Percentiles rank a stretch among this genome's conserved stretches.
Evolutionary conservation across 208 protist genomes (phyloP).

Genomic region (Wallacemonas sp.): DNA sequence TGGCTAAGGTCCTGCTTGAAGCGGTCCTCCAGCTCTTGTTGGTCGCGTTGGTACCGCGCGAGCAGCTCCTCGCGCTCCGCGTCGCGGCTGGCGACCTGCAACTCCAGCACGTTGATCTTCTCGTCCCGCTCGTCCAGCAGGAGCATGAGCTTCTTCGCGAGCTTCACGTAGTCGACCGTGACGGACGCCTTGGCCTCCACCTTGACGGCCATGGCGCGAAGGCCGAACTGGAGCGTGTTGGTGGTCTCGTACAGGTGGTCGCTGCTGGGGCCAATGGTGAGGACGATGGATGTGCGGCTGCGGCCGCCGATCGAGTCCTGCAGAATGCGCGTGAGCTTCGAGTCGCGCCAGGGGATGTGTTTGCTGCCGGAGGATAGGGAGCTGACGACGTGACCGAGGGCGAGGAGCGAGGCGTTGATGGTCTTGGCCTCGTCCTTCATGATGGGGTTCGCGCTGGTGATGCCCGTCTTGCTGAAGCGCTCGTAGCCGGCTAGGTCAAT

Average conservation of each 20-base stretch:
- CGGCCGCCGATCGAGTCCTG: conserved; percentile 93
- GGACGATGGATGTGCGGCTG: conserved; percentile 86
- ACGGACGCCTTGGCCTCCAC: conserved; percentile 76
- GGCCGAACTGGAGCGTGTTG: conserved; percentile 86
- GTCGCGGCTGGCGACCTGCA: conserved; percentile 78
- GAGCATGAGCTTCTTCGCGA: conserved; percentile 74
- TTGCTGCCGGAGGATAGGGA: conserved; percentile 65
- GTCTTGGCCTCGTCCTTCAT: conserved; percentile 91
- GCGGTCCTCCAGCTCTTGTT: conserved; percentile 47
- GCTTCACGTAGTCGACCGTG: conserved; percentile 84
- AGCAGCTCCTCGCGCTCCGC: conserved; percentile 74
- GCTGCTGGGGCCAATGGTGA: conserved; percentile 87
- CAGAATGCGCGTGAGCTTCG: conserved; percentile 92
- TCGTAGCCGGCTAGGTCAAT: conserved; percentile 92
- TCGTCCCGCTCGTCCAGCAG: conserved; percentile 73
- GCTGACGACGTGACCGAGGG: conserved; percentile 85
- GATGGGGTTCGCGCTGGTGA: conserved; percentile 71
- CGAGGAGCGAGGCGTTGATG: conserved; percentile 89
- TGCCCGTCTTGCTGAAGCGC: conserved; percentile 89
- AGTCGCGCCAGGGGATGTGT: conserved; percentile 91
- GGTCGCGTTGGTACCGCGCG: conserved; percentile 62
- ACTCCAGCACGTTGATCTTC: conserved; percentile 72
- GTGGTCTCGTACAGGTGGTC: conserved; percentile 87
- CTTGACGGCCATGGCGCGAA: conserved; percentile 87
- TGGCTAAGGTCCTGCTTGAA: conserved; percentile 66